A percentile compares a stretch with the other conserved stretches of the same genome.
These are phyloP conservation scores for Calonectria pseudoturangicola DNA, from an alignment of 2,329 filamentous ascomycete genomes.

Conservation along the genomic window DNA sequence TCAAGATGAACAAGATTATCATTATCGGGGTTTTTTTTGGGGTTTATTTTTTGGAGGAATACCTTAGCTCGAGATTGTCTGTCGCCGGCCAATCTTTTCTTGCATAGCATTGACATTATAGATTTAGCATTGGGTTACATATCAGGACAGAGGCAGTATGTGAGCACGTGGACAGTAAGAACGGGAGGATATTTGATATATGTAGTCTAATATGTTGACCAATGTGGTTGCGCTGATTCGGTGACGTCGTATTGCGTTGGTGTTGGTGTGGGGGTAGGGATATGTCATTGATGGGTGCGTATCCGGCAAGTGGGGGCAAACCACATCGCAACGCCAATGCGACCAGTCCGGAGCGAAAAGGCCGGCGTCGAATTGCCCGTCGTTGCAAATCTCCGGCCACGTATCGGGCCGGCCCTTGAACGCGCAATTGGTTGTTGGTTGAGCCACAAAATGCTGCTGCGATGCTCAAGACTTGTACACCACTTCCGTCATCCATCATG, in stretches of 20 bases:
- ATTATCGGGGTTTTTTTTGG: background rate
- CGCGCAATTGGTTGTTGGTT: constrained; percentile 14
- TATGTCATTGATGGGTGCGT: constrained; percentile 9
- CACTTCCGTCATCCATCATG: constrained; percentile 39
- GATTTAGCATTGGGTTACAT: constrained; percentile 49
- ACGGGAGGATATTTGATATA: constrained; percentile 5
- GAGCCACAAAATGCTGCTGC: constrained; percentile 16
- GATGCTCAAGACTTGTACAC: constrained; percentile 1
- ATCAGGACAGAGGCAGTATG: constrained; percentile 14
- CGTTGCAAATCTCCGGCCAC: constrained; percentile 7
- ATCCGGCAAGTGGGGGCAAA: constrained; percentile 51
- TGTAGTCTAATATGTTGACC: constrained; percentile 12
- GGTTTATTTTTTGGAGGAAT: constrained; percentile 25
- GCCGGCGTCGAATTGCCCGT: constrained; percentile 36
- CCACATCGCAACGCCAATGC: constrained; percentile 22
- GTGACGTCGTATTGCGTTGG: constrained; percentile 41
- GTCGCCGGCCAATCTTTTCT: constrained; percentile 40
- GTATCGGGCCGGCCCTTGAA: background rate
- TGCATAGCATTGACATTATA: constrained; percentile 52
- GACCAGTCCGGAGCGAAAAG: constrained; percentile 49
- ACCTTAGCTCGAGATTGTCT: constrained; percentile 42
- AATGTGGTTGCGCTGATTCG: constrained; percentile 43
- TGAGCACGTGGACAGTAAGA: background rate
- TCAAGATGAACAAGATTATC: constrained; percentile 22
- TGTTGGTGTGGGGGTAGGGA: constrained; percentile 32